Evolutionary conservation across 108 stramenopile species (phyloP), one percentile per base, ranked within the genome.

Genomic region (Nannochloropsis salina): DNA sequence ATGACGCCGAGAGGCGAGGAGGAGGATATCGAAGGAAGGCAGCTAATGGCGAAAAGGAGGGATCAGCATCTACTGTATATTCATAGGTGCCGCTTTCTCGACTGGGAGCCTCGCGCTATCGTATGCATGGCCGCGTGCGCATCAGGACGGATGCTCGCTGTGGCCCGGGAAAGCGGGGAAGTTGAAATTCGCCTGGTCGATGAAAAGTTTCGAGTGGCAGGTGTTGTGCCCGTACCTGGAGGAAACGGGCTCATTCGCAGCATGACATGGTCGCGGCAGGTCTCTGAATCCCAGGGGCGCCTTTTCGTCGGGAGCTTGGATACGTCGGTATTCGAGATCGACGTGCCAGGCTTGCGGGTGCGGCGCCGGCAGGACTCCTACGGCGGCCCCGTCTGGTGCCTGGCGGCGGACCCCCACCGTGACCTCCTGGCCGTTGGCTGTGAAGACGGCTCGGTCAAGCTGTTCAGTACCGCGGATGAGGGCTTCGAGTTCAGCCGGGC

Each of bases 371-470:
- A 85, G 85, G 90, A 91, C 42, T 88, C 82, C 43, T 90, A 91
- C 84, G 89, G 89, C 42, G 89, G 91, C 3, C 45, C 91, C 18
- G 86, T 86, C n/a, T 90, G 90, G 90, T 82, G 44, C 44, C 41
- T 91, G 86, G 85, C 84, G 44, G 41, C 89, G 12, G 81, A 88
- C 41, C 86, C 86, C 5, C 21, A 84, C 61, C 81, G 45, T 20
- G 41, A 41, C 42, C 15, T 86, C 5, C 80, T 90, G 5, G 91
- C 89, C 40, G 93, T 92, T 42, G 92, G 91, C 84, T 92, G 93
- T 80, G 93, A 93, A 84, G 93, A 93, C 90, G 92, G 93, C 41
- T 93, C 95, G 9, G 91, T 97, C 9, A 93, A 93, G 45, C 88
- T 97, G 41, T 97, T 95, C 90, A 88, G 91, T 45, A 86, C 88